Conservation (phyloP, 164 flowering plant genomes). For the Taxillus chinensis region DNA sequence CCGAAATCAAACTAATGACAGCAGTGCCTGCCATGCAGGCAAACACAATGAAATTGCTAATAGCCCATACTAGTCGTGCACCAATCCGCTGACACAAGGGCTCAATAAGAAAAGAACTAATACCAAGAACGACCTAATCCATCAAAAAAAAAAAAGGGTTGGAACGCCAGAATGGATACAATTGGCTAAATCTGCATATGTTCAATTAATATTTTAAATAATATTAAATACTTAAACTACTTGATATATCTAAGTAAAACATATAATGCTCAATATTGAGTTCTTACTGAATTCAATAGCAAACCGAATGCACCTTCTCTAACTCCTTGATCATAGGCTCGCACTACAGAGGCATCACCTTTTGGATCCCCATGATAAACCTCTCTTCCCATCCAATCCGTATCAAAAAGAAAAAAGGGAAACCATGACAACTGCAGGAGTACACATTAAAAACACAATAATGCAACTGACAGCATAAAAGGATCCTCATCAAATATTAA, state of each 20-base stretch:
- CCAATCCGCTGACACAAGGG: slow-evolving; percentile 86
- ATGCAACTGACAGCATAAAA: slow-evolving; percentile 4
- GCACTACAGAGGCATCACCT: slow-evolving; percentile 37
- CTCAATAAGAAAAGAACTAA: slow-evolving; percentile 82
- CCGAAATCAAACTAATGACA: slow-evolving; percentile 64
- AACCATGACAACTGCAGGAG: slow-evolving; percentile 86
- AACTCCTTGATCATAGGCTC: slow-evolving; percentile 78
- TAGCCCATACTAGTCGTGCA: slow-evolving; percentile 79
- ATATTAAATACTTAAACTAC: not conserved
- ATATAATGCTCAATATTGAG: slow-evolving; percentile 25
- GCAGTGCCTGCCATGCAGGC: slow-evolving; percentile 88
- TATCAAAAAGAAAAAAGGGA: slow-evolving; percentile 95
- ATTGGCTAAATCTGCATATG: not conserved
- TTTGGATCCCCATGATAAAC: slow-evolving; percentile 94
- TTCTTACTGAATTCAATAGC: slow-evolving; percentile 99
- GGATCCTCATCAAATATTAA: not conserved
- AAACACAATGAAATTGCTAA: slow-evolving; percentile 84
- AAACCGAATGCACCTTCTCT: slow-evolving; percentile 99
- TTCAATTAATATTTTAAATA: not conserved
- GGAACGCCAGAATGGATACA: not conserved
- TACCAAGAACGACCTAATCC: slow-evolving; percentile 80
- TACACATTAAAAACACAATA: slow-evolving; percentile 1
- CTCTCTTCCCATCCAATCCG: slow-evolving; percentile 99
- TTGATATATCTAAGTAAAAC: too few species aligned
- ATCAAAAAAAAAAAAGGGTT: not conserved